phyloP scores from a whole-genome alignment of 352 stramenopile genomes.

The Pilasporangium apinafurcum region DNA sequence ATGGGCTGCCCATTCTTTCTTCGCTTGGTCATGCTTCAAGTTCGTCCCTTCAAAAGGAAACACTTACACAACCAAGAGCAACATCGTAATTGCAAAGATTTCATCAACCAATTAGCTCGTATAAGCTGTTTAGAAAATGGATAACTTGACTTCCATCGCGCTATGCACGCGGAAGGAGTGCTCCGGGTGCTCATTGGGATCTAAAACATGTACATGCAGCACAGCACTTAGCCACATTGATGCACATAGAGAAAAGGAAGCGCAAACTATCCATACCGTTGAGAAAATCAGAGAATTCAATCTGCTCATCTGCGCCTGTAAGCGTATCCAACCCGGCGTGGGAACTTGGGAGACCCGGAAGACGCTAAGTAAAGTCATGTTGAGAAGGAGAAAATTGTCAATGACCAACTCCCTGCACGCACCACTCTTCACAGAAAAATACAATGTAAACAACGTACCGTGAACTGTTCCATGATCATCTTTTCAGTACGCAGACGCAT shows the following conservation, averaged over 20 bases:
- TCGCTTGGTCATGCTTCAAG: no score
- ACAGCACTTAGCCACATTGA: neutral
- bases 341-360: conserved; percentile 79
- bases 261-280: conserved; percentile 37
- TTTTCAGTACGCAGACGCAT: conserved; percentile 89
- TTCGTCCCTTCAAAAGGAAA: no score
- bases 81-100: no score
- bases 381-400: no score
- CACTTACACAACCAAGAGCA: no score
- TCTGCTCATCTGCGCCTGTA: conserved; percentile 70
- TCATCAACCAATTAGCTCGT: no score
- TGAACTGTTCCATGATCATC: conserved; percentile 80
- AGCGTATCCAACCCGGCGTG: conserved; percentile 71
- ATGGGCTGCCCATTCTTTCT: no score
- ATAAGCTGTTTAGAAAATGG: conserved; percentile 79
- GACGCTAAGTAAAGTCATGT: conserved; percentile 30
- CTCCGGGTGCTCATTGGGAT: conserved; percentile 74
- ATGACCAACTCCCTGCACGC: no score
- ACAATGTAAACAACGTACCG: conserved; percentile 17
- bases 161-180: conserved; percentile 81
- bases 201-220: conserved; percentile 11
- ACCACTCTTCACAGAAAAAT: neutral
- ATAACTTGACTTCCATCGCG: conserved; percentile 86
- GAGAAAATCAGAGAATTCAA: conserved; percentile 78
- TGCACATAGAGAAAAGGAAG: neutral